Percentiles rank a stretch among this genome's conserved stretches.
Evolutionary conservation across 1,284 basidiomycete species (phyloP).

Genomic region (Microbotryomycetes sp.): DNA sequence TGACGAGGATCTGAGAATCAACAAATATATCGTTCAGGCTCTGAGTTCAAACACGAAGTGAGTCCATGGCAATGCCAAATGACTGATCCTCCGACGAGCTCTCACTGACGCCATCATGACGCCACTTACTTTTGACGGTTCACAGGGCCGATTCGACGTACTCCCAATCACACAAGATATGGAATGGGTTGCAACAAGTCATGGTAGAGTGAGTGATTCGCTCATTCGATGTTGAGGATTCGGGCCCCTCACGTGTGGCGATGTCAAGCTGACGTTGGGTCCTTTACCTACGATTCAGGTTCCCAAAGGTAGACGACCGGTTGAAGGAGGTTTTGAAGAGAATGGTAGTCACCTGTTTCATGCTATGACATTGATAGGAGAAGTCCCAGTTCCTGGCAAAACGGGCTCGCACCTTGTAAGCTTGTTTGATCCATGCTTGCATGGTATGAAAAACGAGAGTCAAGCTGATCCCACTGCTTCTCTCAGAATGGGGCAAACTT

Average conservation of each 20-base stretch:
- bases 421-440: background rate
- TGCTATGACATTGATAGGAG: conserved; percentile 15
- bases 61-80: background rate
- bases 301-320: conserved; percentile 23
- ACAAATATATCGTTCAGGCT: too few species aligned
- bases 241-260: background rate
- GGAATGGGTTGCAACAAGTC: conserved; percentile 22
- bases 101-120: too few species aligned
- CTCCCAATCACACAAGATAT: conserved; percentile 24
- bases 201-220: conserved; percentile 9
- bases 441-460: background rate
- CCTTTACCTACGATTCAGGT: conserved; percentile 2
- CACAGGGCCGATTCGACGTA: conserved; percentile 27
- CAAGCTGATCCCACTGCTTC: background rate
- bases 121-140: too few species aligned
- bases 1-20: conserved; percentile 6
- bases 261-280: too few species aligned
- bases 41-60: conserved; percentile 16
- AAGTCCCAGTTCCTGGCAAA: conserved; percentile 26
- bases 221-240: background rate
- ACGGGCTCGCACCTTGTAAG: conserved; percentile 24
- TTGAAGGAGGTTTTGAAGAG: conserved; percentile 32
- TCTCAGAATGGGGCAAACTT: conserved; percentile 26
- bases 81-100: too few species aligned
- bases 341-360: conserved; percentile 25